Evolutionary conservation across 1,139 yeast species (phyloP).

Genomic region (Meyerozyma carpophila): DNA sequence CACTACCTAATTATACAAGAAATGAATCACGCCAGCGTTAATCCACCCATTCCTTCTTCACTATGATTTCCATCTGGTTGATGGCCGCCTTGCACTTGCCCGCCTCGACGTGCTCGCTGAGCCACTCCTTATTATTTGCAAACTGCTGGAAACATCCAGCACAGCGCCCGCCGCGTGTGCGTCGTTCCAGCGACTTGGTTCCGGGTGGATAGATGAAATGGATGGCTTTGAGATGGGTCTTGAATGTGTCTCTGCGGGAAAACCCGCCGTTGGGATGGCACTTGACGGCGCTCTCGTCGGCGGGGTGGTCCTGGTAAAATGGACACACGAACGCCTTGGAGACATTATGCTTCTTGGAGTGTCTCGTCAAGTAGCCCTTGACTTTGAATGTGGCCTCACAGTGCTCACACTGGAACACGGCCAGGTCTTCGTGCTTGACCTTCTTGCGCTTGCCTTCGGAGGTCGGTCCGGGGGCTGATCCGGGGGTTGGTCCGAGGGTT

Average conservation of each 20-base stretch:
- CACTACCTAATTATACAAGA: background rate
- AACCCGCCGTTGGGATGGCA: constrained; percentile 61
- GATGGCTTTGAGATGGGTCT: constrained; percentile 52
- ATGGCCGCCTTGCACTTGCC: constrained; percentile 40
- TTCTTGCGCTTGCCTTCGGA: background rate
- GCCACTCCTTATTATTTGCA: constrained; percentile 44
- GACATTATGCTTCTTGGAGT: constrained; percentile 46
- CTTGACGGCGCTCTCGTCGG: constrained; percentile 27
- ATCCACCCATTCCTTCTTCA: background rate
- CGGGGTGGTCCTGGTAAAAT: constrained; percentile 35
- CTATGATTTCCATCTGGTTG: background rate
- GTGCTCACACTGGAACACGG: constrained; percentile 31
- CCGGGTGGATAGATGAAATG: constrained; percentile 60
- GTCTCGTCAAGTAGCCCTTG: constrained; percentile 54
- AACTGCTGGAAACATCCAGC: constrained; percentile 53
- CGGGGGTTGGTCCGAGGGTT: background rate
- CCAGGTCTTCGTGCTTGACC: background rate
- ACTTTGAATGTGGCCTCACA: constrained; percentile 48
- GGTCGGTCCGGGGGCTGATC: background rate
- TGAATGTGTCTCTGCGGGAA: constrained; percentile 53
- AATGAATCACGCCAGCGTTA: background rate
- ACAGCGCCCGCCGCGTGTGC: constrained; percentile 44
- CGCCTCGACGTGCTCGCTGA: constrained; percentile 43
- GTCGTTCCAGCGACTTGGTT: constrained; percentile 43
- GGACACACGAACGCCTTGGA: constrained; percentile 53